A percentile compares a stretch with the other conserved stretches of the same genome.
Evolutionary conservation across 495 filamentous ascomycete species (phyloP).

Genomic region (Mytilinidion resinicola): DNA sequence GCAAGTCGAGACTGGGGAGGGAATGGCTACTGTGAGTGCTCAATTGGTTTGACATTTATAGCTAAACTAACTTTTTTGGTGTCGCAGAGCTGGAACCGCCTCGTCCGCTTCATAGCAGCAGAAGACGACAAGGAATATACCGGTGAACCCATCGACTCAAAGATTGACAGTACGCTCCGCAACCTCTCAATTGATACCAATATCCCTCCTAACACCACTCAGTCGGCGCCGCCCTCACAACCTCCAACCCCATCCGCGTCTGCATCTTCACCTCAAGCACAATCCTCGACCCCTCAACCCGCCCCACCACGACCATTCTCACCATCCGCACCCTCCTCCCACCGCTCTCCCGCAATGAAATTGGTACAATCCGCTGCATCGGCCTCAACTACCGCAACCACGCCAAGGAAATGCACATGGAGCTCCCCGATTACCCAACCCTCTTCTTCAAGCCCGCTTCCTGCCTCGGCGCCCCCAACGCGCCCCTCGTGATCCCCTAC

Average conservation of each 20-base stretch:
- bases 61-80: too few relatives aligned
- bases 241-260: neutral
- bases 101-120: too few relatives aligned
- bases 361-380: conserved; percentile 69
- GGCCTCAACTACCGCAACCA: conserved; percentile 80
- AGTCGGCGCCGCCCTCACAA: too few relatives aligned
- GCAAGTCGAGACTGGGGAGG: too few relatives aligned
- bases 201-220: too few relatives aligned
- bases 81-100: too few relatives aligned
- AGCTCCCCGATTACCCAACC: conserved; percentile 68
- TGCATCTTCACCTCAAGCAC: neutral
- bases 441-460: conserved; percentile 81
- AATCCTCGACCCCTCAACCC: neutral
- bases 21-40: too few relatives aligned
- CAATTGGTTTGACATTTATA: too few relatives aligned
- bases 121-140: too few relatives aligned
- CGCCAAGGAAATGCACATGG: conserved; percentile 68
- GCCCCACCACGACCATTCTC: conserved; percentile 32
- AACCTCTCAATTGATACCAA: too few relatives aligned
- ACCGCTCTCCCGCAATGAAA: conserved; percentile 60
- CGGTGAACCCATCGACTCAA: too few relatives aligned
- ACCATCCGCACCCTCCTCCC: conserved; percentile 57
- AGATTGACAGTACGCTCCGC: too few relatives aligned
- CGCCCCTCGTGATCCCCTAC: conserved; percentile 58
- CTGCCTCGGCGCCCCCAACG: conserved; percentile 60